Percentiles rank a stretch among this genome's conserved stretches.
Evolutionary conservation across 495 filamentous ascomycete genomes (phyloP).

Genomic region (Hapsidospora chrysogenum): DNA sequence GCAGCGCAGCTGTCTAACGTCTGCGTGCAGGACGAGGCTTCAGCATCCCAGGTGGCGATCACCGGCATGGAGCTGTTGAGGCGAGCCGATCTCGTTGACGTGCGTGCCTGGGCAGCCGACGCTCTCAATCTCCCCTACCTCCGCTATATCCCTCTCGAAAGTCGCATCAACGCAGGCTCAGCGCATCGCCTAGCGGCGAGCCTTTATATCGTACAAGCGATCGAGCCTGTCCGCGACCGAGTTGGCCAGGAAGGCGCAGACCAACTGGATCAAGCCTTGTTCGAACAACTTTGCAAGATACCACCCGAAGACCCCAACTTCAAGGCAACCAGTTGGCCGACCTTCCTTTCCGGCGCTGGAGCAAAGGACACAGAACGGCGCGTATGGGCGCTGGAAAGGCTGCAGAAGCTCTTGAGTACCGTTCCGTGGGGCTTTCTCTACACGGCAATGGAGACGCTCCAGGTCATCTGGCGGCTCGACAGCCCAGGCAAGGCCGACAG

Average conservation of each 20-base stretch:
- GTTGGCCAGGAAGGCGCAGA: conserved; percentile 6
- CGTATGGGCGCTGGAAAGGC: conserved; percentile 16
- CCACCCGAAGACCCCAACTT: conserved; percentile 26
- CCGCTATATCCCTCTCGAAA: conserved; percentile 8
- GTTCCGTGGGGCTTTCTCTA: conserved; percentile 29
- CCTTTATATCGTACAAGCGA: conserved; percentile 17
- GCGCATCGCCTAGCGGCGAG: conserved; percentile 27
- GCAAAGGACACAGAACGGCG: conserved; percentile 14
- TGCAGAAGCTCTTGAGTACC: conserved; percentile 16
- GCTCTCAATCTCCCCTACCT: conserved; percentile 13
- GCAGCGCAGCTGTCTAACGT: conserved; percentile 14
- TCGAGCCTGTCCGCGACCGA: conserved; percentile 8
- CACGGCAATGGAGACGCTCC: conserved; percentile 22
- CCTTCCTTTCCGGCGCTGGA: conserved; percentile 38
- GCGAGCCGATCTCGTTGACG: conserved; percentile 14
- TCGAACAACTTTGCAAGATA: conserved; percentile 24
- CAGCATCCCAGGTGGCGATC: conserved; percentile 1
- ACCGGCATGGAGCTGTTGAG: conserved; percentile 8
- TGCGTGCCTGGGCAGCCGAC: conserved; percentile 17
- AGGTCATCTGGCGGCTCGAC: conserved; percentile 18
- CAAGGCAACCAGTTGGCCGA: conserved; percentile 42
- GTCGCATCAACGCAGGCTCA: conserved; percentile 24
- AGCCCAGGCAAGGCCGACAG: not conserved
- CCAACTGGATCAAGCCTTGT: conserved; percentile 19
- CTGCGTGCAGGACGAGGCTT: not conserved